phyloP scores from a whole-genome alignment of 208 protist species.

The Crithidia acanthocephali region DNA sequence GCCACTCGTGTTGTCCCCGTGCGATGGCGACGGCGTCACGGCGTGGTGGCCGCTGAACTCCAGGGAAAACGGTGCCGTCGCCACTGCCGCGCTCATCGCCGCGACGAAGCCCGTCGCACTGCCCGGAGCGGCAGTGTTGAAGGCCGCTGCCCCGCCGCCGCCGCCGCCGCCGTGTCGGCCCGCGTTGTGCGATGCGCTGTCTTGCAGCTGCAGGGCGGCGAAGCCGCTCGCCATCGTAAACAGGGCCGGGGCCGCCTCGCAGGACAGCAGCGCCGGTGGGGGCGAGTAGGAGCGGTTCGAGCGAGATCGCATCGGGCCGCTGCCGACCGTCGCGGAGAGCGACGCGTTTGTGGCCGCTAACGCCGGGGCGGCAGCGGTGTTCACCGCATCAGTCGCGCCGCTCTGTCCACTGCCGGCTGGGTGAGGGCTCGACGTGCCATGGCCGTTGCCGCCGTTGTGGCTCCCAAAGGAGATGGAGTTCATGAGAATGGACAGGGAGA shows the following conservation, averaged over 20 bases:
- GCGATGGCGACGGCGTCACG: background rate
- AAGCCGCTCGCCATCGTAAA: constrained; percentile 19
- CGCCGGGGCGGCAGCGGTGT: background rate
- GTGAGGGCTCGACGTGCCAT: background rate
- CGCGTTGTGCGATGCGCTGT: background rate
- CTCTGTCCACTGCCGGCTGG: background rate
- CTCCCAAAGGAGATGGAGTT: constrained; percentile 19
- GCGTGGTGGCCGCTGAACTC: background rate
- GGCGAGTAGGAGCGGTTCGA: constrained; percentile 6
- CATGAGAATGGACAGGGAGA: constrained; percentile 7
- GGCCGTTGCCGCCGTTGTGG: constrained; percentile 3
- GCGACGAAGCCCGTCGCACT: background rate
- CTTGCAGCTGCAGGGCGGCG: constrained; percentile 8
- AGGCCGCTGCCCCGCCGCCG: no score
- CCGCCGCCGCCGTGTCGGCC: no score
- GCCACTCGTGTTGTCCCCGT: background rate
- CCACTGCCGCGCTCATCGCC: no score
- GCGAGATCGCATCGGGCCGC: background rate
- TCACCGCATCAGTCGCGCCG: no score
- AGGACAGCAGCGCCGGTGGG: constrained; percentile 13
- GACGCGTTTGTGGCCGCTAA: background rate
- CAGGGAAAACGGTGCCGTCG: background rate
- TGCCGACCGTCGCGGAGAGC: background rate
- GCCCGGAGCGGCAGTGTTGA: no score
- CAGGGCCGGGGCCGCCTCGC: constrained; percentile 22